Conservation (phyloP, 768 basidiomycete genomes). For the Naganishia onofrii region DNA sequence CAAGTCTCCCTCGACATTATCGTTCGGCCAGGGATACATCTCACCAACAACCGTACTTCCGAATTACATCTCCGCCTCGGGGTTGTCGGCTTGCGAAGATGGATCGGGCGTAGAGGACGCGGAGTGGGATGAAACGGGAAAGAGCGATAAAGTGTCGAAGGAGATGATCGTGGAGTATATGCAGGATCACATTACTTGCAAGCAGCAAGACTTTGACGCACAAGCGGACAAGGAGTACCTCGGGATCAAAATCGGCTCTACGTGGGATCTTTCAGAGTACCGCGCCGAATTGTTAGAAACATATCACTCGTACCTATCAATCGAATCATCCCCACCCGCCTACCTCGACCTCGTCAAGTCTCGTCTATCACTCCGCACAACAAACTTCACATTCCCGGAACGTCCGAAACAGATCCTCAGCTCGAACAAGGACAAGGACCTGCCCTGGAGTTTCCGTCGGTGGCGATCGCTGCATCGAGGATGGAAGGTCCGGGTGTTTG, state of each 20-base stretch:
- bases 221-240: slow-evolving; percentile 26
- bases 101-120: too few species aligned
- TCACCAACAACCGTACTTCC: not conserved
- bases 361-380: slow-evolving; percentile 36
- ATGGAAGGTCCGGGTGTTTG: slow-evolving; percentile 40
- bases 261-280: slow-evolving; percentile 32
- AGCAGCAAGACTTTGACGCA: slow-evolving; percentile 22
- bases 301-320: slow-evolving; percentile 33
- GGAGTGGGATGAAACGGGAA: not conserved
- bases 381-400: slow-evolving; percentile 29
- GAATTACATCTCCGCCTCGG: not conserved
- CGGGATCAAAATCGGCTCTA: slow-evolving; percentile 21
- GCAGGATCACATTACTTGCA: not conserved
- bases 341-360: slow-evolving; percentile 35
- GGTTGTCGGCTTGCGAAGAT: not conserved
- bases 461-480: slow-evolving; percentile 41
- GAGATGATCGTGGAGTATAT: slow-evolving; percentile 16
- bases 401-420: slow-evolving; percentile 38
- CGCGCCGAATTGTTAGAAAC: slow-evolving; percentile 36
- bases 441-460: slow-evolving; percentile 35
- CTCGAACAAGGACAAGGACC: slow-evolving; percentile 33
- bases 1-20: not conserved
- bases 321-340: not conserved
- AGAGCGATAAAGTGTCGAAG: not conserved
- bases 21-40: not conserved